Evolutionary conservation across 495 filamentous ascomycete genomes (phyloP).

Genomic region (Cladorrhinum samala): DNA sequence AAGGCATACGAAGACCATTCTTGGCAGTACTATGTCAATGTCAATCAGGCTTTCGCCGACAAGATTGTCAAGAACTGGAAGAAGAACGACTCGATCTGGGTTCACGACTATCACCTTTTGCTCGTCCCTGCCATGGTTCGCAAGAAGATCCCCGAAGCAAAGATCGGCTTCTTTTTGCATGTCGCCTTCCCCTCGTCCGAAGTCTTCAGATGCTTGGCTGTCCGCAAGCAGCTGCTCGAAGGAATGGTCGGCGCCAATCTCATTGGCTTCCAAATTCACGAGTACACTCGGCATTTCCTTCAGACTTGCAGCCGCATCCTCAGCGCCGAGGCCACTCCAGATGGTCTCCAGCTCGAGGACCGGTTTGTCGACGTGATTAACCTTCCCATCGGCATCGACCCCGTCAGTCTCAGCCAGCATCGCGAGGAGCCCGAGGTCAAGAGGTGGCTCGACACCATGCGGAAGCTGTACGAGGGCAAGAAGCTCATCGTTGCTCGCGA

Average conservation of each 20-base stretch:
- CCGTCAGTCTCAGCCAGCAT: conserved; percentile 61
- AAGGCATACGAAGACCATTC: conserved; percentile 96
- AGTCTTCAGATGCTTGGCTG: conserved; percentile 82
- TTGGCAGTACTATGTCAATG: conserved; percentile 84
- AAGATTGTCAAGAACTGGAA: conserved; percentile 87
- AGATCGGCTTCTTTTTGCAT: conserved; percentile 93
- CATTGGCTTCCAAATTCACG: conserved; percentile 84
- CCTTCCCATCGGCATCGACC: conserved; percentile 77
- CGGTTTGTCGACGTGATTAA: conserved; percentile 81
- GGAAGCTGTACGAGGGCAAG: conserved; percentile 75
- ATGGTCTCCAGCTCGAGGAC: conserved; percentile 85
- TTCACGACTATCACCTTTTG: conserved; percentile 90
- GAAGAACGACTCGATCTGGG: conserved; percentile 82
- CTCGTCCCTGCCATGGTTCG: conserved; percentile 90
- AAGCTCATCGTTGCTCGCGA: conserved; percentile 85
- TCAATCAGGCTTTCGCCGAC: conserved; percentile 88
- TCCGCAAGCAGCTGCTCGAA: conserved; percentile 76
- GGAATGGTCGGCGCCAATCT: conserved; percentile 88
- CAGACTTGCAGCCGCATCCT: conserved; percentile 89
- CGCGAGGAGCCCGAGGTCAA: conserved; percentile 67
- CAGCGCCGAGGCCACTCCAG: conserved; percentile 75
- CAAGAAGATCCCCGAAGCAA: conserved; percentile 76
- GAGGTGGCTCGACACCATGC: conserved; percentile 71
- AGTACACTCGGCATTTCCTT: conserved; percentile 88
- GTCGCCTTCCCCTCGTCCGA: conserved; percentile 94